Percentiles rank a stretch among this genome's conserved stretches.
These are phyloP conservation scores for Penicillium samsonianum DNA, from an alignment of 495 filamentous ascomycete species.

Conservation along the genomic window DNA sequence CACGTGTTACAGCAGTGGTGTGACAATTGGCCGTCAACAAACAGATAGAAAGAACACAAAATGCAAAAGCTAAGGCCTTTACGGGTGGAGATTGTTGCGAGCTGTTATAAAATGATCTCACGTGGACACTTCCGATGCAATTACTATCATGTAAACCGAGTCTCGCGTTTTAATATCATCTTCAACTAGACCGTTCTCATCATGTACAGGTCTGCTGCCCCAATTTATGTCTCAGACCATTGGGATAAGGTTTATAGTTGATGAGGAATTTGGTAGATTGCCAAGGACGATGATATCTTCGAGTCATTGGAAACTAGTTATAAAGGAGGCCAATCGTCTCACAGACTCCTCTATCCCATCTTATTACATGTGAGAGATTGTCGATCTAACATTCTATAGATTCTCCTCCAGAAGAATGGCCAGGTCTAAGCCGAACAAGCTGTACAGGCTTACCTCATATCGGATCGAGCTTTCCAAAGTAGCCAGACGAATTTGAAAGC, in stretches of 20 bases:
- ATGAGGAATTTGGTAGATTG: neutral
- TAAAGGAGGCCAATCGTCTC: neutral
- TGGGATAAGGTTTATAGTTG: neutral
- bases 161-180: neutral
- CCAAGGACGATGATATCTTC: neutral
- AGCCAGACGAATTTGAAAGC: conserved; percentile 3
- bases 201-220: neutral
- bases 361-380: neutral
- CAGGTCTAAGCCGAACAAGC: neutral
- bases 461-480: neutral
- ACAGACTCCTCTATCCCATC: neutral
- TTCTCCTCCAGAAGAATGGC: neutral
- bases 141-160: neutral
- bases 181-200: neutral
- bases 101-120: neutral
- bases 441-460: conserved; percentile 1
- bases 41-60: neutral
- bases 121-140: neutral
- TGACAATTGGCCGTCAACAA: neutral
- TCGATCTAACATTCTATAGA: neutral
- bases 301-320: neutral
- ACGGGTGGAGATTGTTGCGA: too few species aligned
- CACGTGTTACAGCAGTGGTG: neutral
- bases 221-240: neutral
- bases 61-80: neutral